phyloP scores from a whole-genome alignment of 345 rosid species.

The Adansonia digitata region DNA sequence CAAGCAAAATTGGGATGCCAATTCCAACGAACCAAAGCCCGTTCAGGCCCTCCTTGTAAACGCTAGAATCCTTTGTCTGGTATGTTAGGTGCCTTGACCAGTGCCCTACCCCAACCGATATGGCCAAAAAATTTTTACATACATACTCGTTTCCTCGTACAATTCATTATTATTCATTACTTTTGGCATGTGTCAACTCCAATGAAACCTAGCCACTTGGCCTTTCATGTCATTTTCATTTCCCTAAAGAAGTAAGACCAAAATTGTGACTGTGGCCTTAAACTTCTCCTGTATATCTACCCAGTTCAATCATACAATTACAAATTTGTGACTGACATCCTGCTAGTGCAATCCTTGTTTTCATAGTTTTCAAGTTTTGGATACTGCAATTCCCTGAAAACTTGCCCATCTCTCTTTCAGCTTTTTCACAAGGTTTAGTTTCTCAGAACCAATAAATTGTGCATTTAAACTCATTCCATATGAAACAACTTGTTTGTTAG shows the following conservation, averaged over 20 bases:
- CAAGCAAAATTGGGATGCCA: conserved; percentile 39
- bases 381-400: neutral
- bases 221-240: conserved; percentile 8
- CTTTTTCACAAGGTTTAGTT: conserved; percentile 10
- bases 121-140: neutral
- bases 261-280: neutral
- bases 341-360: neutral
- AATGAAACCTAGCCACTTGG: neutral
- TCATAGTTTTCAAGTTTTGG: neutral
- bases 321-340: neutral
- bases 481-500: neutral
- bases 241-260: neutral
- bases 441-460: neutral
- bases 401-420: neutral
- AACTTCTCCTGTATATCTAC: neutral
- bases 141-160: too few species aligned
- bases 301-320: neutral
- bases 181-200: neutral
- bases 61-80: neutral
- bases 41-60: neutral
- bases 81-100: conserved; percentile 29
- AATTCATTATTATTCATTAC: too few species aligned
- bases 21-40: conserved; percentile 38
- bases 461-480: neutral
- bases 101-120: conserved; percentile 51